Percentiles rank a stretch among this genome's conserved stretches.
These are phyloP conservation scores for Filobasidium floriforme DNA, from an alignment of 768 basidiomycete species.

Conservation along the genomic window DNA sequence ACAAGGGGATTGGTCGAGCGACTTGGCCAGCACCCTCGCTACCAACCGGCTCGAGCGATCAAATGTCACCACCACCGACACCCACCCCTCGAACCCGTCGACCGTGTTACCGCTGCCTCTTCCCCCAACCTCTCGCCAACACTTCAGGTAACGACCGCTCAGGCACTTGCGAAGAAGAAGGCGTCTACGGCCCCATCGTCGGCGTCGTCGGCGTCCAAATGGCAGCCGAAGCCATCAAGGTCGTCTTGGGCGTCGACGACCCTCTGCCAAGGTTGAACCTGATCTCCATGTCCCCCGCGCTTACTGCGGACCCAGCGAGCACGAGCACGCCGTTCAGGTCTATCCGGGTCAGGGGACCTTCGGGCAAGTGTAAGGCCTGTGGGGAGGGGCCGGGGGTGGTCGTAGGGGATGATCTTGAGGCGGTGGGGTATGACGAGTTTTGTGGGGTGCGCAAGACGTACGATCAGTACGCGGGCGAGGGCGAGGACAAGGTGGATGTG, in stretches of 20 bases:
- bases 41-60: not conserved
- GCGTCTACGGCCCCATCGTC: slow-evolving; percentile 79
- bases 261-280: slow-evolving; percentile 60
- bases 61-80: not conserved
- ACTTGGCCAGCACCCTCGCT: too few relatives aligned
- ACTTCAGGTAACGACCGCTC: slow-evolving; percentile 49
- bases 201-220: slow-evolving; percentile 84
- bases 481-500: slow-evolving; percentile 51
- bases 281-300: slow-evolving; percentile 18
- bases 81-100: slow-evolving; percentile 44
- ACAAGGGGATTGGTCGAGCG: not conserved
- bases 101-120: slow-evolving; percentile 91
- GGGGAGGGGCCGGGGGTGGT: slow-evolving; percentile 49
- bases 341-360: slow-evolving; percentile 68
- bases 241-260: slow-evolving; percentile 62
- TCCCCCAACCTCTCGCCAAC: slow-evolving; percentile 61
- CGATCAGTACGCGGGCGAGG: too few relatives aligned
- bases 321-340: slow-evolving; percentile 60
- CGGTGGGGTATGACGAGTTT: slow-evolving; percentile 73
- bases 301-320: not conserved
- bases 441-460: slow-evolving; percentile 63
- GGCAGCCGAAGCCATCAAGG: slow-evolving; percentile 78
- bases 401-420: slow-evolving; percentile 50
- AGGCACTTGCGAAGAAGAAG: slow-evolving; percentile 78
- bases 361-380: slow-evolving; percentile 68